Conservation (phyloP, 805 yeast genomes). For the Kluyveromyces nonfermentans region DNA sequence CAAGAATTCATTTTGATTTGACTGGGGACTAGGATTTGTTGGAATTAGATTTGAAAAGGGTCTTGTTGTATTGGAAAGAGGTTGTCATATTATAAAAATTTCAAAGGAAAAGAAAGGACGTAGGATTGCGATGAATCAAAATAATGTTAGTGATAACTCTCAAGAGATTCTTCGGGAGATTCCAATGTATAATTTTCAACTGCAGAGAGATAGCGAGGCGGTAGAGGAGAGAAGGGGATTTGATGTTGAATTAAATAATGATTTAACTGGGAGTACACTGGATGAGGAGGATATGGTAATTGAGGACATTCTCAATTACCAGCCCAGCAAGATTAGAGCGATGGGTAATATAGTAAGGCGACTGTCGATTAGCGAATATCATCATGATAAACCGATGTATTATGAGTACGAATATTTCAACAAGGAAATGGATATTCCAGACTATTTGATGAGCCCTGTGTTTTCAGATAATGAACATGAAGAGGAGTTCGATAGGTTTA, state of each 20-base stretch:
- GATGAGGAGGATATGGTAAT: constrained; percentile 9
- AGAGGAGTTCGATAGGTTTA: neutral
- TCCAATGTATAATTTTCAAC: neutral
- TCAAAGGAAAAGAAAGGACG: neutral
- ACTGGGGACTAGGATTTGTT: neutral
- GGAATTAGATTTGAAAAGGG: neutral
- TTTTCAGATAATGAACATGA: neutral
- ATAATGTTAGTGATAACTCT: neutral
- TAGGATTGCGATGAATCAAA: neutral
- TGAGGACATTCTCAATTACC: constrained; percentile 8
- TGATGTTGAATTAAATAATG: constrained; percentile 11
- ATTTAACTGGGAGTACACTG: constrained; percentile 26
- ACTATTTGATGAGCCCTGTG: neutral
- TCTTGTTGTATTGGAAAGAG: neutral
- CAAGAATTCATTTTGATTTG: no score
- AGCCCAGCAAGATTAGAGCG: neutral
- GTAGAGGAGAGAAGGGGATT: constrained; percentile 3
- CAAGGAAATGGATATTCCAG: neutral
- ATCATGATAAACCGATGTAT: constrained; percentile 21
- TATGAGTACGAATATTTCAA: constrained; percentile 26
- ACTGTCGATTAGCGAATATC: constrained; percentile 24
- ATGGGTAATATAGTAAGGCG: constrained; percentile 9
- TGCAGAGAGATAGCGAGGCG: neutral
- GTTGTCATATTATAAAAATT: no score
- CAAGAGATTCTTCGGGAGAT: constrained; percentile 1